phyloP scores from a whole-genome alignment of 1,284 basidiomycete species.

The Melampsora americana region DNA sequence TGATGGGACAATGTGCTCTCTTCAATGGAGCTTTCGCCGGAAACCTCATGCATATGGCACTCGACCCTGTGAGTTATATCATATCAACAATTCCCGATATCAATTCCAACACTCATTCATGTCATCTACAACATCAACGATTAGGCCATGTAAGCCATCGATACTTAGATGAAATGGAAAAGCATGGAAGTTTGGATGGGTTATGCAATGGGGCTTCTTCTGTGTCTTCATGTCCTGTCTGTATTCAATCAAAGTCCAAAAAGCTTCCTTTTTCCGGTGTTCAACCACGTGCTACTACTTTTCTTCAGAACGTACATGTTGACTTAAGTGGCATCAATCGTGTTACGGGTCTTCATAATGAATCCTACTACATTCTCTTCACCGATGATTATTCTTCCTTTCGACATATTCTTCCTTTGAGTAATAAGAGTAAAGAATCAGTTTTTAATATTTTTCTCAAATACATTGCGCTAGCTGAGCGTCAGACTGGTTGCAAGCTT shows the following conservation, averaged over 20 bases:
- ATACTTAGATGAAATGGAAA: background rate
- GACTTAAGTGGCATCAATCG: too few species aligned
- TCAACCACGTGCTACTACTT: too few species aligned
- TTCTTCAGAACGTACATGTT: too few species aligned
- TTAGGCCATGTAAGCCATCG: background rate
- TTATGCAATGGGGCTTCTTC: background rate
- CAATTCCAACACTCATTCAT: background rate
- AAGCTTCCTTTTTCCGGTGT: too few species aligned
- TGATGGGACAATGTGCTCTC: background rate
- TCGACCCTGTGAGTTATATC: background rate
- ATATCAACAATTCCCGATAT: background rate
- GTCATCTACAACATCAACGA: constrained; percentile 3
- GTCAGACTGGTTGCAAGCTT: background rate
- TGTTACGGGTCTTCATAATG: too few species aligned
- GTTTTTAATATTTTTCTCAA: background rate
- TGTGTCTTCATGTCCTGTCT: background rate
- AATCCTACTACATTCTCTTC: too few species aligned
- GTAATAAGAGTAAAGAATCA: background rate
- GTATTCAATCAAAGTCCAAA: background rate
- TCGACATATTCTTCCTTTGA: too few species aligned
- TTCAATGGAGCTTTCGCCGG: background rate
- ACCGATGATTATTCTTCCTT: too few species aligned
- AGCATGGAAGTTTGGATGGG: background rate
- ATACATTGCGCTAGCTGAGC: background rate
- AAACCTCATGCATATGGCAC: background rate